phyloP scores from a whole-genome alignment of 345 rosid species.

The Gossypium arboreum region DNA sequence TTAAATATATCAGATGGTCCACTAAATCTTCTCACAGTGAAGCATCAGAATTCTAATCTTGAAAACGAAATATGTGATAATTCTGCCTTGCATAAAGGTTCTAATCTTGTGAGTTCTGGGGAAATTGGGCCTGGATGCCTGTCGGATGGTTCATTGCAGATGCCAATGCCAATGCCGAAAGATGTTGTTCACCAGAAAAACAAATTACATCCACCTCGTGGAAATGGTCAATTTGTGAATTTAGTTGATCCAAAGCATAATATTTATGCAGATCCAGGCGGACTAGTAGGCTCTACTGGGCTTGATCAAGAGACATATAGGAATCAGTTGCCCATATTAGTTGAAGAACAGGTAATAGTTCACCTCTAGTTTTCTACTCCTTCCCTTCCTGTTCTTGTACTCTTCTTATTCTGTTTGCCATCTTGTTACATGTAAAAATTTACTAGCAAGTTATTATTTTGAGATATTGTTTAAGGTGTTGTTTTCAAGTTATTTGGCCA shows the following conservation, averaged over 20 bases:
- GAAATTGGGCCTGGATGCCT: conserved; percentile 27
- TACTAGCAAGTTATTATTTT: neutral
- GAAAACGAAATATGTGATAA: conserved; percentile 36
- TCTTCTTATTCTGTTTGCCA: neutral
- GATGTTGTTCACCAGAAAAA: conserved; percentile 35
- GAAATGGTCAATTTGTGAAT: conserved; percentile 28
- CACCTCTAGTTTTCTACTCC: neutral
- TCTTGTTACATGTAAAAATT: neutral
- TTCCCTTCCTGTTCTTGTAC: neutral
- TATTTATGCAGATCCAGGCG: conserved; percentile 26
- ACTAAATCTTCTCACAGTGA: conserved; percentile 22
- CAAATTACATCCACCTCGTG: conserved; percentile 18
- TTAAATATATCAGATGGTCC: conserved; percentile 39
- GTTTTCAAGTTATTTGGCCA: neutral
- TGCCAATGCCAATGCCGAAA: conserved; percentile 37
- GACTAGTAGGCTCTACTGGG: conserved; percentile 36
- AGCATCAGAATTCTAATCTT: conserved; percentile 30
- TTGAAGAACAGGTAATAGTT: conserved; percentile 50
- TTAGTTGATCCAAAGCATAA: conserved; percentile 32
- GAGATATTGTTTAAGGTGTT: conserved; percentile 5
- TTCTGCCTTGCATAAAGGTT: conserved; percentile 34
- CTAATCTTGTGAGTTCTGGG: conserved; percentile 31
- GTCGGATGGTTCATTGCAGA: conserved; percentile 36
- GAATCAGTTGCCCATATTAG: conserved; percentile 34
- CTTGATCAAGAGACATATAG: conserved; percentile 29